A percentile compares a stretch with the other conserved stretches of the same genome.
These are phyloP conservation scores for Penicillium hesseltinei DNA, from an alignment of 2,329 filamentous ascomycete species.

Conservation along the genomic window DNA sequence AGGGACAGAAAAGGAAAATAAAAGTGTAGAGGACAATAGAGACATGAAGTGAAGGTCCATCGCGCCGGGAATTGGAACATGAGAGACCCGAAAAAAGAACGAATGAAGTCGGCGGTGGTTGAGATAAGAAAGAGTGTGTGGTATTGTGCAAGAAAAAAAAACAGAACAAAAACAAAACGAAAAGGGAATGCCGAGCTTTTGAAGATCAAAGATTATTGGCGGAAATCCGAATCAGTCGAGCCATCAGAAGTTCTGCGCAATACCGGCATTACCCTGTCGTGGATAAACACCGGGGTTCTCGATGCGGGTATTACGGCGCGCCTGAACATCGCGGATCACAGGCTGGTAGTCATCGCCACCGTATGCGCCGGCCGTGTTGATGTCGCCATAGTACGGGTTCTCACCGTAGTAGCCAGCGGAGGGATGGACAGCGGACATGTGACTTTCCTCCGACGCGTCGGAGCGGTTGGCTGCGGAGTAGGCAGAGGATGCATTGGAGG, in stretches of 20 bases:
- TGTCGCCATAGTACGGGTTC: slow-evolving; percentile 55
- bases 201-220: neutral
- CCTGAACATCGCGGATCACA: slow-evolving; percentile 88
- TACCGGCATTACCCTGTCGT: slow-evolving; percentile 84
- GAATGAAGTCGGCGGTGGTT: slow-evolving; percentile 23
- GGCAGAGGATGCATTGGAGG: slow-evolving; percentile 92
- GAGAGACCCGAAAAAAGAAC: slow-evolving; percentile 17
- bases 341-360: slow-evolving; percentile 63
- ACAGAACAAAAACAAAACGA: neutral
- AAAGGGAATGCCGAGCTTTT: slow-evolving; percentile 18
- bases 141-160: slow-evolving; percentile 4
- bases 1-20: slow-evolving; percentile 8
- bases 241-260: slow-evolving; percentile 86
- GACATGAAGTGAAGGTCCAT: slow-evolving; percentile 28
- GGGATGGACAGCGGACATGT: slow-evolving; percentile 46
- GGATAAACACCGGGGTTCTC: slow-evolving; percentile 87
- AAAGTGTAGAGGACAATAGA: slow-evolving; percentile 21
- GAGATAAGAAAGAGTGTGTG: slow-evolving; percentile 9
- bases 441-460: slow-evolving; percentile 57
- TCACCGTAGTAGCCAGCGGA: slow-evolving; percentile 55
- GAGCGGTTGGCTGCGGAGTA: slow-evolving; percentile 83
- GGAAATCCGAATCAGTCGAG: slow-evolving; percentile 24
- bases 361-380: slow-evolving; percentile 51
- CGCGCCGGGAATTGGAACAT: slow-evolving; percentile 20
- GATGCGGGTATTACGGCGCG: slow-evolving; percentile 88